Conservation (phyloP, 495 filamentous ascomycete species). For the Podospora australis region DNA sequence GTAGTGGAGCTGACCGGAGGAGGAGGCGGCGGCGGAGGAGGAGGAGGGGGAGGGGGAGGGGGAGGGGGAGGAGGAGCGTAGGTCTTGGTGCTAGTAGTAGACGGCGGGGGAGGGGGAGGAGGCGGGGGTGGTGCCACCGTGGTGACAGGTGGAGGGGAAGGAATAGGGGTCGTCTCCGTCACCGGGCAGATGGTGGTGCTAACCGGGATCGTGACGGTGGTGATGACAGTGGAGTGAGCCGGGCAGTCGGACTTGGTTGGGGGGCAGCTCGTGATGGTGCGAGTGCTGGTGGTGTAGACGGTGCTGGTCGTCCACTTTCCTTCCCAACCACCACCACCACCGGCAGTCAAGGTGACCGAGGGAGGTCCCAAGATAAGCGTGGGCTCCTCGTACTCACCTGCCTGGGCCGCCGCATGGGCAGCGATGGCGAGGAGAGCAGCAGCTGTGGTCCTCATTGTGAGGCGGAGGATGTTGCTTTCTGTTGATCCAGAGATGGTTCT, state of each 20-base stretch:
- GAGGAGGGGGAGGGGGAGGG: slow-evolving; percentile 9
- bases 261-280: slow-evolving; percentile 26
- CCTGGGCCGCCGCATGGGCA: slow-evolving; percentile 19
- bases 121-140: slow-evolving; percentile 10
- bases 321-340: too few species aligned
- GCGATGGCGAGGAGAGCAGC: slow-evolving; percentile 24
- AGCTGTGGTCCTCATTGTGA: slow-evolving; percentile 21
- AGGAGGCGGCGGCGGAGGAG: slow-evolving; percentile 14
- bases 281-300: slow-evolving; percentile 21
- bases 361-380: slow-evolving; percentile 8
- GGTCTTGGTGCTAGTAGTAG: slow-evolving; percentile 13
- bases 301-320: slow-evolving; percentile 29
- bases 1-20: slow-evolving; percentile 4
- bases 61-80: slow-evolving; percentile 9
- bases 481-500: too few species aligned
- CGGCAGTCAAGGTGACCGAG: neutral
- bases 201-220: slow-evolving; percentile 27
- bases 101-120: slow-evolving; percentile 4
- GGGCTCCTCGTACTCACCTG: slow-evolving; percentile 3
- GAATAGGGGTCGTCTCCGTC: slow-evolving; percentile 8
- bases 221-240: slow-evolving; percentile 27
- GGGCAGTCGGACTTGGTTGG: slow-evolving; percentile 22
- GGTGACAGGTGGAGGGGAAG: slow-evolving; percentile 10
- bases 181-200: slow-evolving; percentile 35
- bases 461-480: neutral